Evolutionary conservation across 169 alveolate genomes (phyloP), one percentile per base, ranked within the genome.

Genomic region (Amoebophrya sp.): DNA sequence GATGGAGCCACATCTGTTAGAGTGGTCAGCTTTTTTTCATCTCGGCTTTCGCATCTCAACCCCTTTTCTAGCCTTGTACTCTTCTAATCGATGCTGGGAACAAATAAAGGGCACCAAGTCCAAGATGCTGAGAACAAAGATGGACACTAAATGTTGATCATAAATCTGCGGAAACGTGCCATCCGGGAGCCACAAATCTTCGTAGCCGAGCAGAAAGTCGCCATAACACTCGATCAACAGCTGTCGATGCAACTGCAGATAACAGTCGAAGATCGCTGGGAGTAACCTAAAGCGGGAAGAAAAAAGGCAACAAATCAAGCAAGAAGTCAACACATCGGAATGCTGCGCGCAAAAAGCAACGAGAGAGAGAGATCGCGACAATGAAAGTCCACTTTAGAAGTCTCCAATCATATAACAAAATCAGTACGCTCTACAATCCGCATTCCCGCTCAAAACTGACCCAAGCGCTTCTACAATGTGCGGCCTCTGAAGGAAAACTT

Each of bases 151-250:
- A n/a, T n/a, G n/a, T n/a, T n/a, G n/a, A n/a, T n/a, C n/a, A n/a
- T n/a, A n/a, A n/a, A n/a, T n/a, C n/a, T 1, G 33, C 33, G 83
- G 83, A 36, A 65, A 65, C 36, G 36, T 12, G 36, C 33, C n/a
- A 36, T 65, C 83, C 83, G 83, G 83, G 83, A 65, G 36, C 83
- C 83, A 65, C 83, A 65, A 18, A 36, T 65, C 83, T 36, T 65
- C 83, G 83, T 6, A 65, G 2, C 83, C 83, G 39, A 12, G 12
- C 36, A 65, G 33, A 65, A 65, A 65, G 26, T 65, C 83, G 36
- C 83, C 83, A 36, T 65, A 26, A 36, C 3, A 18, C 33, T 65
- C 83, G 12, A 65, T 29, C 2, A 65, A 18, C 10, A 65, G 83
- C 10, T 26, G 1, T 10, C 83, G 83, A 36, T 65, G 83, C 38